Evolutionary conservation across 2,329 filamentous ascomycete genomes (phyloP).

Genomic region (Aspergillus awamori): DNA sequence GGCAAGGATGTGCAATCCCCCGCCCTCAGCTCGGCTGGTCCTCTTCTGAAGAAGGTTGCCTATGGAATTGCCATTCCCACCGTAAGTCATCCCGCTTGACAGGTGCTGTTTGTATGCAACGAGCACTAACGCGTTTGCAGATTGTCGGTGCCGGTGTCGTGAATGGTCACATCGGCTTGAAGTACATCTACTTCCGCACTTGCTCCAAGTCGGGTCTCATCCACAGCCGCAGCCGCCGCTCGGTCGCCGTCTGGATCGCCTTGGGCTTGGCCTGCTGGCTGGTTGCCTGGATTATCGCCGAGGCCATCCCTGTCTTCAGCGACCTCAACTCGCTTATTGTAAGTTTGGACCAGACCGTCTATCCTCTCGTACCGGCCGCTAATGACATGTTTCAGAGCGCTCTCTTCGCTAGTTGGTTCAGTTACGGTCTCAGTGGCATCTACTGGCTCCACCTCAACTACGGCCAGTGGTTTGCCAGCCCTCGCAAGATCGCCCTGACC

Average conservation of each 20-base stretch:
- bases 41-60: conserved; percentile 61
- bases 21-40: conserved; percentile 64
- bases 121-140: conserved; percentile 15
- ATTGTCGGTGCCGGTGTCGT: conserved; percentile 71
- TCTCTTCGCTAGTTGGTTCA: conserved; percentile 68
- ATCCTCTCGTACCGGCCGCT: background rate
- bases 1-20: conserved; percentile 64
- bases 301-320: conserved; percentile 70
- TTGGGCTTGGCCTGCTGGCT: conserved; percentile 60
- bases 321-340: conserved; percentile 44
- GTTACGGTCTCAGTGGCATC: conserved; percentile 38
- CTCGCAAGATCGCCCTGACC: conserved; percentile 32
- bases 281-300: conserved; percentile 66
- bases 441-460: conserved; percentile 42
- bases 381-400: conserved; percentile 38
- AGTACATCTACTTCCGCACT: conserved; percentile 66
- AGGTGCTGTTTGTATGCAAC: no score
- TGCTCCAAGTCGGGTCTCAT: conserved; percentile 61
- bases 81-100: conserved; percentile 16
- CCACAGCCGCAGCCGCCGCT: conserved; percentile 49
- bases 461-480: conserved; percentile 35
- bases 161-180: conserved; percentile 65
- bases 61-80: conserved; percentile 70
- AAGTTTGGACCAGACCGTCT: background rate
- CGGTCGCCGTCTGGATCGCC: conserved; percentile 59